Base-by-base conservation (phyloP, 805 yeast species). In the Wickerhamiella alocasiicola region DNA sequence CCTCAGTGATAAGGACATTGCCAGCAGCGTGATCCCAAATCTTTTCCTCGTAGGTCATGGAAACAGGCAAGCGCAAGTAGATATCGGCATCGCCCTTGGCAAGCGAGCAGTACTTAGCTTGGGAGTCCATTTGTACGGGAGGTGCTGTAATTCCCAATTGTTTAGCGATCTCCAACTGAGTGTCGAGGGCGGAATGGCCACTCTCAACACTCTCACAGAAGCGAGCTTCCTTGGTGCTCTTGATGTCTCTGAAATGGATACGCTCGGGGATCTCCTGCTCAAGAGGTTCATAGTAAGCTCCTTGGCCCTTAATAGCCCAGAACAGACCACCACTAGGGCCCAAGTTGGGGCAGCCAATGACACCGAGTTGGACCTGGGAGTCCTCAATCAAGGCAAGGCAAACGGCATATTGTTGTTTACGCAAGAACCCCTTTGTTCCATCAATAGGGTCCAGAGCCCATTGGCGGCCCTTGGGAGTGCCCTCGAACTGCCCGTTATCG, bases 11-110 rank as follows among this genome's bases (percentile, higher is more conserved):
- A 46, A 91, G 69, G 11, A 88, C 67, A 53, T 81, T 79, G 3
- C 98, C 99, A 2, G 96, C 93, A 15, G 97, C 97, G 59, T 91
- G 99, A 61, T 91, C 99, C 97, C 98, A 91, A 45, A 91, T 85
- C 61, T 91, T 91, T 58, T 91, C 99, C 52, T 82, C 71, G 58
- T 87, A 91, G 2, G 71, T 61, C 39, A 74, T 66, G 49, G 70
- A 75, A 34, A 78, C 74, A 11, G 99, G 99, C 44, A 93, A 63
- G 50, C 99, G 76, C 46, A 91, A 66, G 53, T 93, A 91, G 11
- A 91, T 71, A 52, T 91, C 96, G 3, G 95, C 97, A 42, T 80
- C 79, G 26, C 98, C 98, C 47, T 78, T 70, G 9, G 96, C 77
- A 34, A 91, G 68, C 12, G 87, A 74, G 64, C 97, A 88, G 64